Percentiles rank a stretch among this genome's conserved stretches.
These are phyloP conservation scores for Pichia scutulata DNA, from an alignment of 805 yeast genomes.

Conservation along the genomic window DNA sequence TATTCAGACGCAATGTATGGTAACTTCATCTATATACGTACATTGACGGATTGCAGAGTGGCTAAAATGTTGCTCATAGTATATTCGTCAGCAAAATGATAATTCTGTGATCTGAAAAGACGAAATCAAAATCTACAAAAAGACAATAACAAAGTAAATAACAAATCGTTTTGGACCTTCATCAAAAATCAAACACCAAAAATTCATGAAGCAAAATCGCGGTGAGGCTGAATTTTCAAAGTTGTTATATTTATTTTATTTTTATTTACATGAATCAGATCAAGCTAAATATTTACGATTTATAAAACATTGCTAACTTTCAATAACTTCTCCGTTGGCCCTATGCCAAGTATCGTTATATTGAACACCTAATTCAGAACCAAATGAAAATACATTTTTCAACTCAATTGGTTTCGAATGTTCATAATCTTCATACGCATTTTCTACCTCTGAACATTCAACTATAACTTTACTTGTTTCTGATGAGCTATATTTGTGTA, in stretches of 20 bases:
- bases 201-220: background rate
- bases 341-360: constrained; percentile 26
- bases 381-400: constrained; percentile 25
- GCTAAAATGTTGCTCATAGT: constrained; percentile 8
- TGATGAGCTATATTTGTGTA: background rate
- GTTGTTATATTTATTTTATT: background rate
- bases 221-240: background rate
- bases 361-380: constrained; percentile 28
- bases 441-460: constrained; percentile 21
- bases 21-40: constrained; percentile 2
- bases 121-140: background rate
- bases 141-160: background rate
- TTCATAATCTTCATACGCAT: constrained; percentile 7
- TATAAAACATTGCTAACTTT: constrained; percentile 2
- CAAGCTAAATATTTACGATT: background rate
- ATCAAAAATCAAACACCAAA: background rate
- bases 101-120: too few species aligned
- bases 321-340: constrained; percentile 25
- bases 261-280: too few species aligned
- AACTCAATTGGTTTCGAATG: constrained; percentile 2
- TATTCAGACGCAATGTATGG: background rate
- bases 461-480: constrained; percentile 9
- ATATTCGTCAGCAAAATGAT: background rate
- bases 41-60: constrained; percentile 9
- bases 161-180: background rate